Percentiles rank a stretch among this genome's conserved stretches.
These are phyloP conservation scores for slime mould (Dictyostelium discoideum) DNA, from an alignment of 78 protist genomes.

Conservation along the genomic window DNA sequence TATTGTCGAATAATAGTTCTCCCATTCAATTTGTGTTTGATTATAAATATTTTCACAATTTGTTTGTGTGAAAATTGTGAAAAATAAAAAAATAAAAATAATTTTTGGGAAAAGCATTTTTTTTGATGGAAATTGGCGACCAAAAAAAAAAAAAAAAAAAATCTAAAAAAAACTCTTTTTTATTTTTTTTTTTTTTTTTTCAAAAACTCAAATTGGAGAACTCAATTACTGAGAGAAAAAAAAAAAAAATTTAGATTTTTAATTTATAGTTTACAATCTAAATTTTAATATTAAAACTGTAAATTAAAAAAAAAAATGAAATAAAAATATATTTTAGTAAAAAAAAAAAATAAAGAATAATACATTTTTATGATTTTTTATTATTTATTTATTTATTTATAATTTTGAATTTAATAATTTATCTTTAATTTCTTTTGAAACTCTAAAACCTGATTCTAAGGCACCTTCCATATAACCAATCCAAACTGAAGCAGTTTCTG, in stretches of 20 bases:
- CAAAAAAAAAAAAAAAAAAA: not conserved
- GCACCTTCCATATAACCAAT: slow-evolving; percentile 89
- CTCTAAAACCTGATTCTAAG: slow-evolving; percentile 72
- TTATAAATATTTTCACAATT: not conserved
- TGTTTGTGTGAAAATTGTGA: not conserved
- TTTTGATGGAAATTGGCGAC: not conserved
- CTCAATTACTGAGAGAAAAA: not conserved
- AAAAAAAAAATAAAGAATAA: too few species aligned
- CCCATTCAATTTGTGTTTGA: not conserved
- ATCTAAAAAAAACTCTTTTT: not conserved
- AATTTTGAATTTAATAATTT: slow-evolving; percentile 36
- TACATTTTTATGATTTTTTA: too few species aligned
- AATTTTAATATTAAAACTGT: too few species aligned
- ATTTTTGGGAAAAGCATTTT: not conserved
- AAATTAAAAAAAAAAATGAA: too few species aligned
- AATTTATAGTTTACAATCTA: too few species aligned
- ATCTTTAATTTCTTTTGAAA: slow-evolving; percentile 49
- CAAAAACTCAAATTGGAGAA: not conserved
- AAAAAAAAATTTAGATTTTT: too few species aligned
- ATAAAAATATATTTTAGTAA: too few species aligned
- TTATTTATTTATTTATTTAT: not conserved
- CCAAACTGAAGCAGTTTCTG: slow-evolving; percentile 78
- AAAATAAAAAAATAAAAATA: not conserved
- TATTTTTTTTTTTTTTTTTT: not conserved
- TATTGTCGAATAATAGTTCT: not conserved